phyloP scores from a whole-genome alignment of 225 moss, liverwort and hornwort species.

The Rhytidiadelphus loreus region DNA sequence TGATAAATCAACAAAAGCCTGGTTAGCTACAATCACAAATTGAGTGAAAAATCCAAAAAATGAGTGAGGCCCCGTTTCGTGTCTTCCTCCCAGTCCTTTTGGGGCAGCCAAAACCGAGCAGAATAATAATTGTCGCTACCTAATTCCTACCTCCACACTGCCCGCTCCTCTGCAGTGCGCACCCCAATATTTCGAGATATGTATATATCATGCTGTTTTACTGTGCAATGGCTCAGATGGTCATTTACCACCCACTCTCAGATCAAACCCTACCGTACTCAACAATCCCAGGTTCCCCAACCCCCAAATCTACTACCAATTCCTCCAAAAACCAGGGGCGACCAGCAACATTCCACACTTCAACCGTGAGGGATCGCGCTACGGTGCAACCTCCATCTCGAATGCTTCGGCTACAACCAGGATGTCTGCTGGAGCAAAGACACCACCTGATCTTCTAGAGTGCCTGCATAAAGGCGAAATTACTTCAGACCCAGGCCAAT shows the following conservation, averaged over 20 bases:
- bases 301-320: constrained; percentile 6
- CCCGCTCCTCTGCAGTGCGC: constrained; percentile 42
- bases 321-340: constrained; percentile 14
- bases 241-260: constrained; percentile 17
- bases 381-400: background rate
- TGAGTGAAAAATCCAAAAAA: constrained; percentile 58
- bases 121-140: constrained; percentile 47
- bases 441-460: constrained; percentile 10
- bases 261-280: constrained; percentile 13
- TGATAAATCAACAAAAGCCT: constrained; percentile 54
- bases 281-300: constrained; percentile 20
- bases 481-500: background rate
- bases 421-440: background rate
- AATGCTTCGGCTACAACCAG: background rate
- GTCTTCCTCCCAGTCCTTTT: constrained; percentile 18
- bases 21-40: constrained; percentile 55
- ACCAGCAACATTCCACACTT: constrained; percentile 7
- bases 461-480: constrained; percentile 22
- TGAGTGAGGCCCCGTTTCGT: constrained; percentile 25
- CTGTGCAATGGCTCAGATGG: constrained; percentile 16
- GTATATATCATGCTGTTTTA: constrained; percentile 26
- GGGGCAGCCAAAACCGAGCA: constrained; percentile 51
- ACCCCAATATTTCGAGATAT: constrained; percentile 35
- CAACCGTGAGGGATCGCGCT: background rate
- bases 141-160: constrained; percentile 31